Conservation (phyloP, 2,329 filamentous ascomycete genomes). For the Microdochium paspali region DNA sequence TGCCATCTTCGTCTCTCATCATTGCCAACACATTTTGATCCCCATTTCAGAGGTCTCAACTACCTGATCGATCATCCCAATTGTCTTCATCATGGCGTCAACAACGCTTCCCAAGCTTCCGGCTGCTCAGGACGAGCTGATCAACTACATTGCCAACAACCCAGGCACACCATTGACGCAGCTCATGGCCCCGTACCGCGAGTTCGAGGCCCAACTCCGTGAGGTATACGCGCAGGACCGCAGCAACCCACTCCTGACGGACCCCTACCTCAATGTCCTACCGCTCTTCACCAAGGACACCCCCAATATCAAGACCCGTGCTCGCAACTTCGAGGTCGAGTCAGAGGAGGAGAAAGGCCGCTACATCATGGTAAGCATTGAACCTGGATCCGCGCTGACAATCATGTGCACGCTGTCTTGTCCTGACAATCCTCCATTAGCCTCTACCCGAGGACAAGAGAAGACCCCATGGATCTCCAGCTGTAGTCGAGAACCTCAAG, state of each 20-base stretch:
- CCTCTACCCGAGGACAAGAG: constrained; percentile 51
- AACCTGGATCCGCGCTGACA: not conserved
- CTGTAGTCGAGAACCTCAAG: constrained; percentile 55
- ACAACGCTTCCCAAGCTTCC: constrained; percentile 34
- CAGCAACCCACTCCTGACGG: constrained; percentile 43
- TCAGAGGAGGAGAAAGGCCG: constrained; percentile 48
- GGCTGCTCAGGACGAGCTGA: constrained; percentile 32
- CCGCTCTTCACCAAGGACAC: constrained; percentile 55
- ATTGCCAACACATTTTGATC: not conserved
- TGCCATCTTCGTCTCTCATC: not conserved
- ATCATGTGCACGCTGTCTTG: not conserved
- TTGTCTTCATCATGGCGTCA: constrained; percentile 21
- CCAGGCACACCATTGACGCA: constrained; percentile 42
- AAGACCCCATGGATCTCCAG: constrained; percentile 51
- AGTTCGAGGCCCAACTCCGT: constrained; percentile 58
- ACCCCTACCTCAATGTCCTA: constrained; percentile 52
- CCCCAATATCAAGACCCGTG: constrained; percentile 48
- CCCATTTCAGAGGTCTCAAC: not conserved
- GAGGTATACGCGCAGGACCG: constrained; percentile 62
- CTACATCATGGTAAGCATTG: constrained; percentile 53
- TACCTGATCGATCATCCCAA: not conserved
- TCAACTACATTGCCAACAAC: constrained; percentile 44
- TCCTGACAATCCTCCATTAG: not conserved
- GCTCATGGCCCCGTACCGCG: constrained; percentile 56
- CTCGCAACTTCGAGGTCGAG: constrained; percentile 49